Conservation (phyloP, 2,329 filamentous ascomycete genomes). For the Colletotrichum tofieldiae region DNA sequence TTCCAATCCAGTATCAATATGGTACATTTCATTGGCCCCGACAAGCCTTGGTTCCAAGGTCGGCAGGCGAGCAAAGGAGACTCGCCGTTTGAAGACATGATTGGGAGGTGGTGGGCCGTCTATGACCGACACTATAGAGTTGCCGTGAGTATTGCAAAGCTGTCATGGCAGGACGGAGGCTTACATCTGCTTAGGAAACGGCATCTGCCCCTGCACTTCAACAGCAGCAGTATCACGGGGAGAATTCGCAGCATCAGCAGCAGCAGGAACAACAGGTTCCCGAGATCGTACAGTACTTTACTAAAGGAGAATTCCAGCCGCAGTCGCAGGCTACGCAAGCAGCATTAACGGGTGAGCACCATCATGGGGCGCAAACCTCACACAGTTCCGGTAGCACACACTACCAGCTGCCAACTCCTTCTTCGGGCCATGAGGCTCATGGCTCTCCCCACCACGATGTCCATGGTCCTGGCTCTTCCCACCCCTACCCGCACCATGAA, state of each 20-base stretch:
- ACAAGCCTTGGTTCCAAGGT: constrained; percentile 89
- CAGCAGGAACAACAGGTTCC: constrained; percentile 43
- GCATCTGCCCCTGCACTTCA: constrained; percentile 1
- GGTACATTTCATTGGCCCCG: constrained; percentile 93
- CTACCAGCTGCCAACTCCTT: constrained; percentile 46
- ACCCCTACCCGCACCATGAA: constrained; percentile 34
- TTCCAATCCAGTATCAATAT: constrained; percentile 91
- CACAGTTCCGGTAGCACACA: constrained; percentile 46
- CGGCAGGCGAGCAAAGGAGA: constrained; percentile 68
- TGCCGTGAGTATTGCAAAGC: constrained; percentile 58
- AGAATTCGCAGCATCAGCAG: background rate
- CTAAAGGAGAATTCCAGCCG: constrained; percentile 68
- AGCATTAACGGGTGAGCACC: constrained; percentile 53
- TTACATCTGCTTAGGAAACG: constrained; percentile 28
- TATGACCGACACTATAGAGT: constrained; percentile 88
- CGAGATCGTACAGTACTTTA: constrained; percentile 66
- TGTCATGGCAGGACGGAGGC: background rate
- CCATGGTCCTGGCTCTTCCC: constrained; percentile 36
- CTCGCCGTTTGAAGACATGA: constrained; percentile 85
- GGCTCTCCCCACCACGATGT: constrained; percentile 42
- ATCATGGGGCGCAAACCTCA: constrained; percentile 47
- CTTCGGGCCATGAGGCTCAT: constrained; percentile 36
- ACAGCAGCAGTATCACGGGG: constrained; percentile 3
- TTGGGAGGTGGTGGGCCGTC: constrained; percentile 93
- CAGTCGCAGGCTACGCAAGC: constrained; percentile 43